phyloP scores from a whole-genome alignment of 306 rosid species.

The Lathyrus aphaca region DNA sequence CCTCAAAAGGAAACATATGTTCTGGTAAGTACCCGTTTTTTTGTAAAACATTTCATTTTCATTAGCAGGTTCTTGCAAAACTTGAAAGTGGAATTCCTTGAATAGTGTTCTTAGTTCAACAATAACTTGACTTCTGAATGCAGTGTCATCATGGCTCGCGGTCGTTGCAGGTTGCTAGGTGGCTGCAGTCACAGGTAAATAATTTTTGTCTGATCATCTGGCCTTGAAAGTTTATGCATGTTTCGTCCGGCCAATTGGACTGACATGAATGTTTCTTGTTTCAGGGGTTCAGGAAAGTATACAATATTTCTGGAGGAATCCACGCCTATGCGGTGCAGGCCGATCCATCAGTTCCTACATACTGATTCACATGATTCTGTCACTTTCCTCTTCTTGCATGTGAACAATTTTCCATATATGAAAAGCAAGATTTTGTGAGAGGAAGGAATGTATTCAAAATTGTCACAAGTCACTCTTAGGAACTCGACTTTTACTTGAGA shows the following conservation, averaged over 20 bases:
- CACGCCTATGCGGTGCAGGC: slow-evolving; percentile 77
- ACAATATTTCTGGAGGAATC: slow-evolving; percentile 82
- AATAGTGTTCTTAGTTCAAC: too few relatives aligned
- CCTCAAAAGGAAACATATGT: slow-evolving; percentile 83
- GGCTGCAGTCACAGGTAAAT: slow-evolving; percentile 88
- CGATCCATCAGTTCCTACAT: slow-evolving; percentile 86
- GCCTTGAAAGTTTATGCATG: not conserved
- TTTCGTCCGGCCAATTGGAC: not conserved
- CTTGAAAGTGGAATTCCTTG: too few relatives aligned
- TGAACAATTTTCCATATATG: slow-evolving; percentile 18
- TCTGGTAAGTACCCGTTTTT: slow-evolving; percentile 55
- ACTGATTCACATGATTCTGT: slow-evolving; percentile 46
- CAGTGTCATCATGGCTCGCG: slow-evolving; percentile 98
- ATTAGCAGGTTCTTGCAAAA: not conserved
- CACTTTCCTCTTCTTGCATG: not conserved
- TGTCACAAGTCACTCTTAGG: slow-evolving; percentile 5
- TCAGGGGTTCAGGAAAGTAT: slow-evolving; percentile 86
- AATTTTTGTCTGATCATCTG: not conserved
- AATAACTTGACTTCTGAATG: slow-evolving; percentile 43
- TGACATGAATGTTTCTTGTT: not conserved
- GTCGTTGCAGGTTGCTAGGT: slow-evolving; percentile 84
- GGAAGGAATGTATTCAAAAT: slow-evolving; percentile 1
- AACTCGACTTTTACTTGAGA: slow-evolving; percentile 10
- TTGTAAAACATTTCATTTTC: slow-evolving; percentile 1
- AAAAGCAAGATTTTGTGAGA: slow-evolving; percentile 31